A percentile compares a stretch with the other conserved stretches of the same genome.
These are phyloP conservation scores for Phyllostachys edulis DNA, from an alignment of 176 grass and related monocot species.

Conservation along the genomic window DNA sequence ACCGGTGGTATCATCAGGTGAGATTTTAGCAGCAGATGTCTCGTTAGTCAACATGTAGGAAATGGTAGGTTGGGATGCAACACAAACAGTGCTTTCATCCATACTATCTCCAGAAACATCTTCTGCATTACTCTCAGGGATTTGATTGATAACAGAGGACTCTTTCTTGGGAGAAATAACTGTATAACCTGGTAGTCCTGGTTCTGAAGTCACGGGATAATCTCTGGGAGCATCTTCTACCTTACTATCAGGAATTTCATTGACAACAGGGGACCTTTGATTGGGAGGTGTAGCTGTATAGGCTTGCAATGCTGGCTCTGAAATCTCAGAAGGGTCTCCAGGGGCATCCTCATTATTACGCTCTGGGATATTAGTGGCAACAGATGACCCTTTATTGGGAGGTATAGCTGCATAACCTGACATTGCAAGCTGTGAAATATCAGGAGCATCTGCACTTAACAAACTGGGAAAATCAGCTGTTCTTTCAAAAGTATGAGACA, in stretches of 20 bases:
- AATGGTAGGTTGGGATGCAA: conserved; percentile 29
- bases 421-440: conserved; percentile 26
- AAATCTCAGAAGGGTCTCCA: conserved; percentile 39
- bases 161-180: conserved; percentile 29
- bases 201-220: conserved; percentile 20
- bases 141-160: conserved; percentile 12
- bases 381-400: conserved; percentile 25
- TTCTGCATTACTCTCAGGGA: conserved; percentile 24
- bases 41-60: conserved; percentile 9
- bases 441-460: conserved; percentile 47
- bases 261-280: conserved; percentile 24
- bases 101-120: background rate
- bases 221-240: conserved; percentile 21
- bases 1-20: conserved; percentile 15
- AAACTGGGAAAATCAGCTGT: conserved; percentile 31
- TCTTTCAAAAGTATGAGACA: conserved; percentile 25
- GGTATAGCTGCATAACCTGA: conserved; percentile 27
- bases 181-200: conserved; percentile 13
- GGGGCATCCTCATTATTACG: conserved; percentile 12
- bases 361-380: conserved; percentile 15
- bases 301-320: conserved; percentile 9
- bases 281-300: conserved; percentile 26
- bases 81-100: background rate
- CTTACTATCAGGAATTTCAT: conserved; percentile 34
- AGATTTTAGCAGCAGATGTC: conserved; percentile 21